phyloP scores from a whole-genome alignment of 1,284 basidiomycete species.

The Moniliophthora roreri region DNA sequence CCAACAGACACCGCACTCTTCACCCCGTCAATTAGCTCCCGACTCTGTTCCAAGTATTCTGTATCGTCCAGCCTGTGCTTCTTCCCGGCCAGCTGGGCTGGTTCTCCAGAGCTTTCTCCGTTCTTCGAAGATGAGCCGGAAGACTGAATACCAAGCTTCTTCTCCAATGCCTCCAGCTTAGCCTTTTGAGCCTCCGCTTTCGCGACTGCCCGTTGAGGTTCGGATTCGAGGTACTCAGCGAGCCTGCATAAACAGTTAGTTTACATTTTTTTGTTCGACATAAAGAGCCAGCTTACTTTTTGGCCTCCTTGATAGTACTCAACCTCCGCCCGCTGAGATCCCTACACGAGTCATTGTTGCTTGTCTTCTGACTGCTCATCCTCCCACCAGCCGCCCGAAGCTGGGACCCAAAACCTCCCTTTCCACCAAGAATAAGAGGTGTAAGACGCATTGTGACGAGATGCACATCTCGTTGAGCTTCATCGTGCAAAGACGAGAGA shows the following conservation, averaged over 20 bases:
- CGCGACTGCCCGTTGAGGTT: constrained; percentile 80
- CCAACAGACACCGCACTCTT: constrained; percentile 87
- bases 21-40: constrained; percentile 91
- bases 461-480: constrained; percentile 25
- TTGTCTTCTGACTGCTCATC: constrained; percentile 95
- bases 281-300: constrained; percentile 58
- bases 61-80: constrained; percentile 92
- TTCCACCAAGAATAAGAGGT: constrained; percentile 82
- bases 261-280: constrained; percentile 6
- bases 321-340: constrained; percentile 90
- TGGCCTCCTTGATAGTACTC: constrained; percentile 95
- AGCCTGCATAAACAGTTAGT: constrained; percentile 50
- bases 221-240: constrained; percentile 86
- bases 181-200: constrained; percentile 79
- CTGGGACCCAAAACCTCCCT: constrained; percentile 97
- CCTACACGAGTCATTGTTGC: constrained; percentile 93
- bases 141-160: constrained; percentile 70
- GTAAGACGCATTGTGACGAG: constrained; percentile 65
- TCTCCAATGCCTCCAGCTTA: constrained; percentile 85
- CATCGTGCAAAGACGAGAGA: constrained; percentile 44
- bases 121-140: constrained; percentile 23
- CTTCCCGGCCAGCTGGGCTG: constrained; percentile 62
- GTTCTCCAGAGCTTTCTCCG: constrained; percentile 35
- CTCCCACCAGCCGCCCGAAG: constrained; percentile 94
- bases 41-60: constrained; percentile 89